phyloP scores from a whole-genome alignment of 768 basidiomycete genomes.

The Tremella mesenterica region DNA sequence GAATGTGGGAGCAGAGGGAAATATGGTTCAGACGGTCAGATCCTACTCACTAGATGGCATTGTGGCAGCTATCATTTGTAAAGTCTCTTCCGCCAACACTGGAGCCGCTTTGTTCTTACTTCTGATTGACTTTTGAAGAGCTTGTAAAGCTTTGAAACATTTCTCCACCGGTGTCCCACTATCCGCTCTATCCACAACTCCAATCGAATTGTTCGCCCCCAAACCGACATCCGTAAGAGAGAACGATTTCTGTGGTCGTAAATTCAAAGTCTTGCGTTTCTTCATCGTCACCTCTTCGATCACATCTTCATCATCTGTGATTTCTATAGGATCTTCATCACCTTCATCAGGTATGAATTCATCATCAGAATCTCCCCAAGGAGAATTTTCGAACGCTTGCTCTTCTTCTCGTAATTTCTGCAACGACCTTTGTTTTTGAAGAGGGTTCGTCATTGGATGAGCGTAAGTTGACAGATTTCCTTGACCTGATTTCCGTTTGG shows the following conservation, averaged over 20 bases:
- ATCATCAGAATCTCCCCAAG: conserved; percentile 36
- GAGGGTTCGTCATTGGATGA: conserved; percentile 14
- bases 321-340: conserved; percentile 24
- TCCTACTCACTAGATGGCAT: conserved; percentile 31
- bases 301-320: conserved; percentile 16
- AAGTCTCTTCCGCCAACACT: conserved; percentile 21
- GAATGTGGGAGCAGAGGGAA: too few species aligned
- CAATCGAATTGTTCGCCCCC: conserved; percentile 1
- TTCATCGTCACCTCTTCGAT: conserved; percentile 15
- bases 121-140: conserved; percentile 1
- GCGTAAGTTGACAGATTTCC: conserved; percentile 9
- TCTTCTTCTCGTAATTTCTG: conserved; percentile 26
- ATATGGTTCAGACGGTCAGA: background rate
- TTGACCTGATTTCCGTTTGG: background rate
- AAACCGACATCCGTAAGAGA: background rate
- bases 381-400: conserved; percentile 30
- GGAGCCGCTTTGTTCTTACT: conserved; percentile 21
- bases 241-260: background rate
- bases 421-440: conserved; percentile 22
- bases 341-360: conserved; percentile 9
- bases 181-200: conserved; percentile 9
- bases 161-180: conserved; percentile 17
- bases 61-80: conserved; percentile 35
- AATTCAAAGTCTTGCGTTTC: conserved; percentile 11
- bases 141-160: conserved; percentile 22